Conservation (phyloP, 2,329 filamentous ascomycete species). For the Harringtonia aguacate region DNA sequence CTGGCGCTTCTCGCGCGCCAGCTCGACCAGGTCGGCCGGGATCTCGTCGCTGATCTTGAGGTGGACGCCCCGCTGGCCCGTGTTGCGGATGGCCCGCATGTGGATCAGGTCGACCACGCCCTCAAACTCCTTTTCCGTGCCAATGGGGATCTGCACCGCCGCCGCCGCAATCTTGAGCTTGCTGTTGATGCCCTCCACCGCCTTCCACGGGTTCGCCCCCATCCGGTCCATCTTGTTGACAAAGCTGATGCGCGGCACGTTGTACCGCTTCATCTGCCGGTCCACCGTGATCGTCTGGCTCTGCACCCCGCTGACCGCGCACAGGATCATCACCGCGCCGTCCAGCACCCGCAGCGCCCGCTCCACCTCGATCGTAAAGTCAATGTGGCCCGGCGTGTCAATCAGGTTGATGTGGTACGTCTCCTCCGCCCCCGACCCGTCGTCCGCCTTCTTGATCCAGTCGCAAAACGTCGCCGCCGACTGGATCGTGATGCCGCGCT, state of each 20-base stretch:
- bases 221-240: slow-evolving; percentile 99
- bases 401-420: slow-evolving; percentile 98
- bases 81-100: slow-evolving; percentile 90
- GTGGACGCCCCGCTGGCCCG: slow-evolving; percentile 69
- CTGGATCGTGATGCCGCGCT: slow-evolving; percentile 98
- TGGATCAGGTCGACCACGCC: slow-evolving; percentile 87
- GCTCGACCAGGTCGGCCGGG: slow-evolving; percentile 63
- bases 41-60: slow-evolving; percentile 71
- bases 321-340: slow-evolving; percentile 96
- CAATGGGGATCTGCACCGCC: slow-evolving; percentile 90
- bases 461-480: slow-evolving; percentile 97
- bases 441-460: slow-evolving; percentile 70
- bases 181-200: slow-evolving; percentile 91
- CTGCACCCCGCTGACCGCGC: slow-evolving; percentile 93
- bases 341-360: slow-evolving; percentile 88
- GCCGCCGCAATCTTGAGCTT: slow-evolving; percentile 91
- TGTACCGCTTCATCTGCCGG: slow-evolving; percentile 96
- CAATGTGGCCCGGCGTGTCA: slow-evolving; percentile 95
- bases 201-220: slow-evolving; percentile 96
- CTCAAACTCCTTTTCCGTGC: slow-evolving; percentile 79
- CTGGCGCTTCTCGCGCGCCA: slow-evolving; percentile 73
- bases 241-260: slow-evolving; percentile 89
- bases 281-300: slow-evolving; percentile 98
- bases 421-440: slow-evolving; percentile 62
- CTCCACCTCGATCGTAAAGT: slow-evolving; percentile 98